Evolutionary conservation across 139 green algal genomes (phyloP), one percentile per base, ranked within the genome.

Genomic region (Ettlia oleoabundans): DNA sequence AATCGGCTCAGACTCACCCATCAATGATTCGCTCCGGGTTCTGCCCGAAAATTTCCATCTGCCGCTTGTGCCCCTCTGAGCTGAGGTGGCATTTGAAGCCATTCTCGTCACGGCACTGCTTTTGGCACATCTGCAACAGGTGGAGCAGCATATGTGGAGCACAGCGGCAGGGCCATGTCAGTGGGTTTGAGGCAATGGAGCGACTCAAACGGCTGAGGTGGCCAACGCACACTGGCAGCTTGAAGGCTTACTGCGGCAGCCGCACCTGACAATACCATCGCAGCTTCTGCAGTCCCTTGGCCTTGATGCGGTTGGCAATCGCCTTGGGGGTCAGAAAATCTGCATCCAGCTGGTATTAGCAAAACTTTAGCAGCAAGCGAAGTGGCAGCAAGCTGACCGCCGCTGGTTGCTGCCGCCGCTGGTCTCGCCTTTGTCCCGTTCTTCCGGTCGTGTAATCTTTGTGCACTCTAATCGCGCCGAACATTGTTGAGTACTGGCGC

Each of bases 41-140:
- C 74, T 95, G 80, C 0, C 96, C 97, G 84, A 99, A 98, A 8
- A 98, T 79, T 80, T 94, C 90, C 90, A 97, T 95, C 85, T 97
- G 93, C 2, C 94, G 87, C 85, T 87, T 88, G 85, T 97, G 94
- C 4, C 87, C 85, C 67, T 97, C 94, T 42, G 85, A 93, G 40
- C 86, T 93, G 52, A 96, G 90, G 86, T 98, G 95, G 84, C 95
- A 98, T 82, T 98, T 99, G 92, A 99, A 99, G 21, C 96, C 96
- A 84, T 99, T 99, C 80, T 98, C 97, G 84, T 99, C 97, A 21
- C 97, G 90, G 85, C 96, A 99, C 85, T 98, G 95, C 88, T 99
- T 99, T 73, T 97, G 88, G 84, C 97, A 99, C 89, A 98, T 94
- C 90, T 99, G 96, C 74, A 87, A 63, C 88, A 92, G 52, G 52